These are phyloP conservation scores for Sugiyamaella qingdaonensis DNA, from an alignment of 805 yeast genomes.

Conservation along the genomic window DNA sequence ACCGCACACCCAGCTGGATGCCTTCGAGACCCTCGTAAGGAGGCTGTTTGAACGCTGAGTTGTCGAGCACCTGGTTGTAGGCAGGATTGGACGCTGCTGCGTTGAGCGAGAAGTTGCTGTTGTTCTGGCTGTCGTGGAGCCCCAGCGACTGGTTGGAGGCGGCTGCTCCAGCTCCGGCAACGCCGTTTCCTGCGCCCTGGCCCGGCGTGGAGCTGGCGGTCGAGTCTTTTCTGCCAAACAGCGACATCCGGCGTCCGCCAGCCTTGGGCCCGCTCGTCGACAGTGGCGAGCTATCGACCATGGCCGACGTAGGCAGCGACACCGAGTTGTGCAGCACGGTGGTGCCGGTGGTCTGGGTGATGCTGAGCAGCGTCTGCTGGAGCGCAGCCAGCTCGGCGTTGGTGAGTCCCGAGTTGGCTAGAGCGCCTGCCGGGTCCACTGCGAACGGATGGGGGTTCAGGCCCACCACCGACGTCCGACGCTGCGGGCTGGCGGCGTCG, in stretches of 20 bases:
- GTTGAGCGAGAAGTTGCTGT: not conserved
- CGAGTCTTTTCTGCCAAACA: conserved; percentile 9
- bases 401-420: conserved; percentile 9
- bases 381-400: conserved; percentile 7
- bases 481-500: not conserved
- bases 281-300: not conserved
- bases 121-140: not conserved
- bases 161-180: not conserved
- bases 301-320: conserved; percentile 6
- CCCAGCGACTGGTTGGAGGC: not conserved
- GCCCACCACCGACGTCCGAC: conserved; percentile 38
- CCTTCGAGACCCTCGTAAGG: conserved; percentile 27
- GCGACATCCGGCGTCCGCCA: conserved; percentile 8
- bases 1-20: conserved; percentile 35
- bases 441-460: conserved; percentile 33
- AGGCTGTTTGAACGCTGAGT: conserved; percentile 10
- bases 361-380: conserved; percentile 5
- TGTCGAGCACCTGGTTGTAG: conserved; percentile 6
- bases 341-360: not conserved
- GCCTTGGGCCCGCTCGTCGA: conserved; percentile 3
- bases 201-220: too few relatives aligned
- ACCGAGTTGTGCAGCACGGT: conserved; percentile 7
- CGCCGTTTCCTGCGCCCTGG: too few relatives aligned
- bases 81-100: conserved; percentile 2
- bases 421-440: conserved; percentile 25